Evolutionary conservation across 2,329 filamentous ascomycete species (phyloP).

Genomic region (Pseudogymnoascus sp.): DNA sequence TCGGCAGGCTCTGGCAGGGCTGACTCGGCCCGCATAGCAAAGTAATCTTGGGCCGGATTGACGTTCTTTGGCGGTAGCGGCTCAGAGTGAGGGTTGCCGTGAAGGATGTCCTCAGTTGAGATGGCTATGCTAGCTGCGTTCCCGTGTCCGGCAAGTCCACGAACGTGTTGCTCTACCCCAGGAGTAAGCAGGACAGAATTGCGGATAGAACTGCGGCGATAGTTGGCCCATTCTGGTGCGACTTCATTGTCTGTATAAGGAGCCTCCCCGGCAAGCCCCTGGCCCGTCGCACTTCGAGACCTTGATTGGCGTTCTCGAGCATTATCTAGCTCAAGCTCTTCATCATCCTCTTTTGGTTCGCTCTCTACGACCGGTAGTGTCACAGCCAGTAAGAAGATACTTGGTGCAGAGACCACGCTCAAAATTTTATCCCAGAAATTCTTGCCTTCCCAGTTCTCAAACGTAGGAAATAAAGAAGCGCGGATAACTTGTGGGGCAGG

Average conservation of each 20-base stretch:
- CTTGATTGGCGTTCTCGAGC: neutral
- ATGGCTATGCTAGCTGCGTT: conserved; percentile 30
- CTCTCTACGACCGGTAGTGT: conserved; percentile 88
- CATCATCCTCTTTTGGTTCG: conserved; percentile 45
- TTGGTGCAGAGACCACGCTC: conserved; percentile 77
- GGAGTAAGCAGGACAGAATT: neutral
- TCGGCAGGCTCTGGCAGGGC: conserved; percentile 26
- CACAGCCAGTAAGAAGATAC: conserved; percentile 80
- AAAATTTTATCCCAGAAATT: conserved; percentile 77
- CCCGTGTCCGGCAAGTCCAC: conserved; percentile 26
- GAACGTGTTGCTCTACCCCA: neutral
- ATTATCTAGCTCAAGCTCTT: conserved; percentile 16
- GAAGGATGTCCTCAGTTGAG: conserved; percentile 23
- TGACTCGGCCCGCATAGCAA: neutral
- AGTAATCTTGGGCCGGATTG: conserved; percentile 8
- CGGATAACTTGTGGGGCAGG: conserved; percentile 66
- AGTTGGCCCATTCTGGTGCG: neutral
- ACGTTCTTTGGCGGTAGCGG: conserved; percentile 15
- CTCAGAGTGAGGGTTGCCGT: conserved; percentile 20
- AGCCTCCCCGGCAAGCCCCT: neutral
- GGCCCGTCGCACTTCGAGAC: neutral
- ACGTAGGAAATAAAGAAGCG: conserved; percentile 76
- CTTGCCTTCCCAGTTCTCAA: conserved; percentile 77
- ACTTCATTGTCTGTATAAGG: neutral
- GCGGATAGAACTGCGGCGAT: conserved; percentile 5